Evolutionary conservation across 2,329 filamentous ascomycete genomes (phyloP).

Genomic region (Didymella arachidicola): DNA sequence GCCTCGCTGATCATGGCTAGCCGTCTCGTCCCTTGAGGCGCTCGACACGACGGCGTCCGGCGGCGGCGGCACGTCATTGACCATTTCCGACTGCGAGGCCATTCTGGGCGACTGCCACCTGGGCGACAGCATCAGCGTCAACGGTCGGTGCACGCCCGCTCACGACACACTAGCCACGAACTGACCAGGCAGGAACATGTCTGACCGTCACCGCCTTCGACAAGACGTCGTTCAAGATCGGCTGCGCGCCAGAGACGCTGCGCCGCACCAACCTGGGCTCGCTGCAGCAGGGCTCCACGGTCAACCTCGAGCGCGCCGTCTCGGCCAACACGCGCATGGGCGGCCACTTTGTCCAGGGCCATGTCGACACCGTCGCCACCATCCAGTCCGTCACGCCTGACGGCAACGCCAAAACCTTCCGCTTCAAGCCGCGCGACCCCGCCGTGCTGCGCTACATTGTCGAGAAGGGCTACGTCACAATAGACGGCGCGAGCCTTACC

Average conservation of each 20-base stretch:
- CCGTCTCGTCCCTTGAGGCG: constrained; percentile 80
- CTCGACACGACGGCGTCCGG: constrained; percentile 76
- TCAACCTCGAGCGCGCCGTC: constrained; percentile 95
- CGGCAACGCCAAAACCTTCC: constrained; percentile 88
- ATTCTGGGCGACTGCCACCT: constrained; percentile 84
- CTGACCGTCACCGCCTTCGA: constrained; percentile 85
- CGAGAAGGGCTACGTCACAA: constrained; percentile 93
- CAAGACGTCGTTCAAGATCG: constrained; percentile 78
- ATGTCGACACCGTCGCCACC: constrained; percentile 88
- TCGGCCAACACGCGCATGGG: constrained; percentile 94
- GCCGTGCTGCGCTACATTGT: constrained; percentile 85
- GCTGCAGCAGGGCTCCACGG: constrained; percentile 69
- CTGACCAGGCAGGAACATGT: constrained; percentile 68
- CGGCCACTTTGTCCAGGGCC: constrained; percentile 96
- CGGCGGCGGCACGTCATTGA: constrained; percentile 86
- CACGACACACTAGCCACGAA: neutral
- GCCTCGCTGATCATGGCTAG: constrained; percentile 59
- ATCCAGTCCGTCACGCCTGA: constrained; percentile 78
- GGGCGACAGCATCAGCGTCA: constrained; percentile 93
- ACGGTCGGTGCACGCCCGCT: constrained; percentile 62
- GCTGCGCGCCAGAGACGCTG: constrained; percentile 93
- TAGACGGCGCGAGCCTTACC: constrained; percentile 94
- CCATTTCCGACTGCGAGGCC: constrained; percentile 76
- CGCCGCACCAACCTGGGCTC: constrained; percentile 92
- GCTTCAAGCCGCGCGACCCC: constrained; percentile 75